A percentile compares a stretch with the other conserved stretches of the same genome.
phyloP scores from a whole-genome alignment of 148 eudicot species.

The Selenicereus undatus region DNA sequence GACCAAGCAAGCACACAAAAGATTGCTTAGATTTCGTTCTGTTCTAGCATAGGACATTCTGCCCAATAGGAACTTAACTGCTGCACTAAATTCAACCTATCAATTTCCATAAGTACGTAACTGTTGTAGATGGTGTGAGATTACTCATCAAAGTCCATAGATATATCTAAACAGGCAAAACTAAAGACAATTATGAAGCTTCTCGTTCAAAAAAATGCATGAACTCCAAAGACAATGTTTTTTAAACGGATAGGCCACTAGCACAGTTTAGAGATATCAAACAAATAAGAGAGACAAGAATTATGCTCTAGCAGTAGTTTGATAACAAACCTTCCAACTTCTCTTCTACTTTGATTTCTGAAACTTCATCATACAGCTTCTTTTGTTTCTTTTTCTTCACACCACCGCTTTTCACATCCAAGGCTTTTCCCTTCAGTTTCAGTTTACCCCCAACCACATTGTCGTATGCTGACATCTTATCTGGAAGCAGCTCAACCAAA shows the following conservation, averaged over 20 bases:
- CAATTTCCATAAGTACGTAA: neutral
- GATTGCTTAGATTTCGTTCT: neutral
- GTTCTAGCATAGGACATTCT: neutral
- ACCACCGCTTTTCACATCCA: slow-evolving; percentile 72
- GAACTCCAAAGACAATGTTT: neutral
- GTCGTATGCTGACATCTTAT: slow-evolving; percentile 67
- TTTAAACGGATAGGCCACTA: neutral
- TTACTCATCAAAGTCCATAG: neutral
- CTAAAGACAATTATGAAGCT: neutral
- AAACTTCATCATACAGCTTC: slow-evolving; percentile 43
- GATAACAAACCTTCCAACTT: slow-evolving; percentile 47
- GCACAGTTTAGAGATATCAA: neutral
- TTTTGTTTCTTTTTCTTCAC: slow-evolving; percentile 72
- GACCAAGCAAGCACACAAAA: neutral
- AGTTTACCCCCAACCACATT: slow-evolving; percentile 83
- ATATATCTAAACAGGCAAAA: neutral
- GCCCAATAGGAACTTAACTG: neutral
- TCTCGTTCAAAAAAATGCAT: neutral
- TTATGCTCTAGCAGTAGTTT: neutral
- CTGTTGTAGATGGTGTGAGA: neutral
- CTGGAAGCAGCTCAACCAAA: slow-evolving; percentile 24
- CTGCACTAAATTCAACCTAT: neutral
- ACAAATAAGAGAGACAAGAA: slow-evolving; percentile 2
- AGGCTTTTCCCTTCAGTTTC: slow-evolving; percentile 84
- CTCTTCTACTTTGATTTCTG: slow-evolving; percentile 35